Evolutionary conservation across 2,329 filamentous ascomycete species (phyloP), one percentile per base, ranked within the genome.

Genomic region (Trichocomaceae sp.): DNA sequence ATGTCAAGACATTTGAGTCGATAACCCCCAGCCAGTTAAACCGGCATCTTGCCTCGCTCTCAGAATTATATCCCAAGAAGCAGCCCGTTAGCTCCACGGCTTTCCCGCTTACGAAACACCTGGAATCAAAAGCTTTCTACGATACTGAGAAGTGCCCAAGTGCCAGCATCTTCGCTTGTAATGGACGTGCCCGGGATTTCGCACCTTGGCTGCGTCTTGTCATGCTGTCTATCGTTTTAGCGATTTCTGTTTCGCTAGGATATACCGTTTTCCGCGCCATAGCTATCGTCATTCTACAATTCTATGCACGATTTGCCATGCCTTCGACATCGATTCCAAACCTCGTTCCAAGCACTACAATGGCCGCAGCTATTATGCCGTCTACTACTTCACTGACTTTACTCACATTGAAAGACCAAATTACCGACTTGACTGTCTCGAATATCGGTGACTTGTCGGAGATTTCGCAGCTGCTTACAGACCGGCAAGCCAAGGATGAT

Each of bases 11-110:
- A 0, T 78, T 78, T 51, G 66, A 77, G 59, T 75, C 71, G 54
- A 75, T 78, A 57, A 69, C 75, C 13, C 70, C 75, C 12, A 62
- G 68, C 12, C 74, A 77, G 47, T 65, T 78, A 26, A 77, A 77
- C 59, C 66, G 72, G 33, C 76, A 77, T 54, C 60, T 78, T 22
- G 73, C 75, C 29, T 75, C 71, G 20, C 64, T 76, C 37, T 67
- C 66, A 41, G 63, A 62, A 19, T 63, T 67, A 29, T 67, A 67
- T 56, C 61, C 65, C 20, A 66, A 52, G 65, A 64, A 49, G 35
- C 57, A 31, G 55, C 56, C 31, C 66, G 63, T 33, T 53, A 60
- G 23, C 57, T 57, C 19, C 6, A 58, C 62, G 19, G 53, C 41
- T 17, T 41, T n/a, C 10, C 23, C 45, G n/a, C n/a, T 46, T 39